Conservation (phyloP, 2,329 filamentous ascomycete genomes). For the Dactylellina leptospora region DNA sequence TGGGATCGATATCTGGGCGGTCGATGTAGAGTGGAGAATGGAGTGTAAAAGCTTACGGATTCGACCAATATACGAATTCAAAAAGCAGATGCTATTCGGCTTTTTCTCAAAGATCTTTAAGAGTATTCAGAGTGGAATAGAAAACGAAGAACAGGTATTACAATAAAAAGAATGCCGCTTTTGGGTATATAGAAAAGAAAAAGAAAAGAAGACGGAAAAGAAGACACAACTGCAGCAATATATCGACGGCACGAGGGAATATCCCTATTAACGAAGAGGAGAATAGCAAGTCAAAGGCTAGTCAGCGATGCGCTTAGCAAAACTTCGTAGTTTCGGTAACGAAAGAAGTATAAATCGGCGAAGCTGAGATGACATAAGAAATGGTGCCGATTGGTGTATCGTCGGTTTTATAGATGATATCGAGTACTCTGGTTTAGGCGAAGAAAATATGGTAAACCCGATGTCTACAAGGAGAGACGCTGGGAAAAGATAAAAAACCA, state of each 20-base stretch:
- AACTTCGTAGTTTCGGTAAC: too few species aligned
- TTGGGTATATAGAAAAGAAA: slow-evolving; percentile 50
- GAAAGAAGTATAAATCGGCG: too few species aligned
- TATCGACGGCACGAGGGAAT: too few species aligned
- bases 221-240: neutral
- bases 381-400: too few species aligned
- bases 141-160: slow-evolving; percentile 4
- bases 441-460: slow-evolving; percentile 5
- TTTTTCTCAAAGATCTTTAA: too few species aligned
- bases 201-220: neutral
- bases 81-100: neutral
- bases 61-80: neutral
- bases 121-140: neutral
- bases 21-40: neutral
- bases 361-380: too few species aligned
- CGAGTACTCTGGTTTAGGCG: too few species aligned
- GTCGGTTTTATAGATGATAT: too few species aligned
- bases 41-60: neutral
- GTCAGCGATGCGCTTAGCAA: too few species aligned
- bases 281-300: too few species aligned
- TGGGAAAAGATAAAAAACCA: neutral
- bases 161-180: slow-evolving; percentile 46
- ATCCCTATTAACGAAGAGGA: too few species aligned
- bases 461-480: neutral
- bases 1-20: too few species aligned